Conservation (phyloP, 106 monocot species). For the Dendrobium chrysotoxum region DNA sequence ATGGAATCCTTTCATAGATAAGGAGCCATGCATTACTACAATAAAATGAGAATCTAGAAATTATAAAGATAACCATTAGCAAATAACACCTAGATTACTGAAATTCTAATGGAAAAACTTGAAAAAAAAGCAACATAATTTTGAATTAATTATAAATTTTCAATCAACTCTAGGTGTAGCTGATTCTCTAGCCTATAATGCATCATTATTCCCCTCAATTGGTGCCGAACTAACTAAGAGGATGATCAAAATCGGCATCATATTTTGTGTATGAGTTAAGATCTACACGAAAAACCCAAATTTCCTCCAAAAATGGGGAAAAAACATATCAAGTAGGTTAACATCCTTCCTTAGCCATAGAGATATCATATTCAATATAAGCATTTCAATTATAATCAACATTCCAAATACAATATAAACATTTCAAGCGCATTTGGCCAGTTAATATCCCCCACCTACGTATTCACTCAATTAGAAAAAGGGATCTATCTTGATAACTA, state of each 20-base stretch:
- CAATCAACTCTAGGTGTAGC: background rate
- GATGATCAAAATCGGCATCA: background rate
- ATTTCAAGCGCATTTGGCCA: no score
- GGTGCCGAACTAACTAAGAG: background rate
- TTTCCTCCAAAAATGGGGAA: background rate
- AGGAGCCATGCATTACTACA: background rate
- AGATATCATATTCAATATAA: no score
- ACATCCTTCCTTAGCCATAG: background rate
- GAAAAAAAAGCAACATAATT: background rate
- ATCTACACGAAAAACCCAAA: background rate
- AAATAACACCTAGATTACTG: background rate
- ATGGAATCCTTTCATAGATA: background rate
- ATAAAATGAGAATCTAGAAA: no score
- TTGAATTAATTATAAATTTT: background rate
- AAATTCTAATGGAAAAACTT: no score
- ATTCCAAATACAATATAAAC: no score
- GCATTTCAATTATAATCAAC: no score
- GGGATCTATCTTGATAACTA: no score
- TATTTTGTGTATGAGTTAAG: background rate
- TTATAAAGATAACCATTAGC: no score
- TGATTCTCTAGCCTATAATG: background rate
- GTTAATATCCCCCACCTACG: no score
- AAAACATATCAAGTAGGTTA: background rate
- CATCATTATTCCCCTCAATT: background rate
- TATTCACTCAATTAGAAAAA: no score